Percentiles rank a stretch among this genome's conserved stretches.
These are phyloP conservation scores for Candida fluviatilis DNA, from an alignment of 805 yeast species.

Conservation along the genomic window DNA sequence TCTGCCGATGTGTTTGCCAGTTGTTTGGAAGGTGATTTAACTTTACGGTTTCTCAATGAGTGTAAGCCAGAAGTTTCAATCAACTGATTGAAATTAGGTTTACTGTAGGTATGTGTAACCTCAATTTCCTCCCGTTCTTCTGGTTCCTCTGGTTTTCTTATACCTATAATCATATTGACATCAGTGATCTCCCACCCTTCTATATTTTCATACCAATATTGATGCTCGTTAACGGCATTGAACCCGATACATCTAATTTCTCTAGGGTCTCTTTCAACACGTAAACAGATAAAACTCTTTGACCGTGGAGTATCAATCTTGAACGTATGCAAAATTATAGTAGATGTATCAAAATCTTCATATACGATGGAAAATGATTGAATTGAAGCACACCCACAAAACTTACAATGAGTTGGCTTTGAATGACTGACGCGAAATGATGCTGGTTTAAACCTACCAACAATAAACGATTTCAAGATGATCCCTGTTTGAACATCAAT, in stretches of 20 bases:
- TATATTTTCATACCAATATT: constrained; percentile 61
- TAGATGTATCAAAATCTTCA: constrained; percentile 52
- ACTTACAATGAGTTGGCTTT: constrained; percentile 83
- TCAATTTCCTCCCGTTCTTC: neutral
- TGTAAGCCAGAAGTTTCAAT: constrained; percentile 2
- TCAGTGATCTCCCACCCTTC: constrained; percentile 80
- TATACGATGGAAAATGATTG: constrained; percentile 70
- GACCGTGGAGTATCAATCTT: constrained; percentile 64
- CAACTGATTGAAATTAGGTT: constrained; percentile 3
- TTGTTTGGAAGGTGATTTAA: too few species aligned
- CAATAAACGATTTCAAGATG: constrained; percentile 53
- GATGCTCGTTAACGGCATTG: constrained; percentile 66
- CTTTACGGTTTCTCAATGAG: constrained; percentile 1
- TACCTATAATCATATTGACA: constrained; percentile 70
- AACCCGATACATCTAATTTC: constrained; percentile 89
- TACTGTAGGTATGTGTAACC: neutral
- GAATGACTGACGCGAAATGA: constrained; percentile 71
- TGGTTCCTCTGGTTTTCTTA: constrained; percentile 10
- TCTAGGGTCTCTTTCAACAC: constrained; percentile 90
- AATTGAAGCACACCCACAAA: constrained; percentile 86
- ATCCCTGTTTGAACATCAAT: constrained; percentile 80
- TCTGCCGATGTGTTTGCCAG: constrained; percentile 8
- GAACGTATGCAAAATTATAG: constrained; percentile 68
- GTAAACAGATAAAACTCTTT: constrained; percentile 72
- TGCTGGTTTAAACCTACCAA: constrained; percentile 59